These are phyloP conservation scores for Colletotrichum theobromicola DNA, from an alignment of 2,329 filamentous ascomycete genomes.

Conservation along the genomic window DNA sequence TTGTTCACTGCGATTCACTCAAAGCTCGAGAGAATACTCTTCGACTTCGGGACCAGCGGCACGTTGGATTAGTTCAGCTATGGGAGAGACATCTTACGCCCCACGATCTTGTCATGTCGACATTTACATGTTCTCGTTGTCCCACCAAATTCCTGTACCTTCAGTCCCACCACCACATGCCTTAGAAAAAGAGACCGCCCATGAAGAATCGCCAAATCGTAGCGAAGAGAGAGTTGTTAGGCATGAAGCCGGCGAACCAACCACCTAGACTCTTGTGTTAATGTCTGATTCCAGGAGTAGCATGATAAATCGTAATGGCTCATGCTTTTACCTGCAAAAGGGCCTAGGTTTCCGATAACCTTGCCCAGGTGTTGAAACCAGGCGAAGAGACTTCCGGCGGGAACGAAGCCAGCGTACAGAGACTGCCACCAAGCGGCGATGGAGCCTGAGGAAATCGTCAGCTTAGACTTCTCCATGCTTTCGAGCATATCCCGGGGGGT, in stretches of 20 bases:
- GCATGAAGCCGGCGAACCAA: background rate
- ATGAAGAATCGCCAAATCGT: background rate
- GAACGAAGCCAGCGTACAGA: background rate
- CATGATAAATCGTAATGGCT: no score
- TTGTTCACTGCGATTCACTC: background rate
- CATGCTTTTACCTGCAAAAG: background rate
- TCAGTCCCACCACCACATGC: background rate
- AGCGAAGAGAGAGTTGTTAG: accelerated
- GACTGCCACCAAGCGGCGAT: background rate
- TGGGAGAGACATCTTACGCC: background rate
- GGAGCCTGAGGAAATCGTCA: background rate
- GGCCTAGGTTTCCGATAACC: background rate
- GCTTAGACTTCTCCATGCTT: background rate
- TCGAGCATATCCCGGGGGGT: accelerated
- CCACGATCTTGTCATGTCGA: background rate
- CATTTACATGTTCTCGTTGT: accelerated
- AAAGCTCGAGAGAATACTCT: background rate
- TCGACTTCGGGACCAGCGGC: background rate
- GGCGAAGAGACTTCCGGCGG: background rate
- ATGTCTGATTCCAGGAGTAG: no score
- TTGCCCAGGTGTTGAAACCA: background rate
- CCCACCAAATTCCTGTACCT: background rate
- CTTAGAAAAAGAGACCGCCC: background rate
- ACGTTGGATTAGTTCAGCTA: background rate
- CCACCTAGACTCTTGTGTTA: no score